Evolutionary conservation across 805 yeast species (phyloP), one percentile per base, ranked within the genome.

Genomic region (Pichia cephalocereana): DNA sequence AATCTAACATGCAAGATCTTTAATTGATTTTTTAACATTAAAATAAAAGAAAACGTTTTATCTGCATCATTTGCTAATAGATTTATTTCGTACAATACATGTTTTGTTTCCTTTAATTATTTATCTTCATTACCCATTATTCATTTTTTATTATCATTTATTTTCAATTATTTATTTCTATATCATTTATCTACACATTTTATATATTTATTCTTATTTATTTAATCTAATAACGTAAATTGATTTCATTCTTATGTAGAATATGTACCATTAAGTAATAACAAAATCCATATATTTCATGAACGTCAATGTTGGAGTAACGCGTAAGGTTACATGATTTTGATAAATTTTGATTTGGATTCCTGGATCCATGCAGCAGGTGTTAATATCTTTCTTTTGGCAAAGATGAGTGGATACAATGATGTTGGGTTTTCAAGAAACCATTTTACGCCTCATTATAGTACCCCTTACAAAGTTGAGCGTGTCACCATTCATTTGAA

Each of bases 401-500:
- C 37, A 32, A 34, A 8, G 4, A 63, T 63, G 67, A 65, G 67
- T 38, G 65, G 64, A 18, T 63, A 63, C 52, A 63, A 61, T 40
- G 62, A 62, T 48, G 63, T 62, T 10, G 43, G 54, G 15, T 55
- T 63, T 36, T 59, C 66, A 2, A 53, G 56, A 50, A 58, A 59
- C 28, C 67, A 63, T 44, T 60, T 57, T 43, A 58, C 59, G 5
- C 66, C 67, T 12, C 66, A 62, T 43, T 60, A 54, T 45, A 53
- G 56, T 27, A 59, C 57, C 3, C 53, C 59, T 12, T 58, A 57
- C 43, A 55, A 55, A 9, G 72, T 80, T 32, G 80, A 76, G 45
- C 79, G 93, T 8, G 80, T 82, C 57, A 86, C 95, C 1, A 86
- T 88, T 2, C 67, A 88, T 12, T 70, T 89, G 28, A 83, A 86